Evolutionary conservation across 1,139 yeast species (phyloP).

Genomic region (Kodamaea suecica): DNA sequence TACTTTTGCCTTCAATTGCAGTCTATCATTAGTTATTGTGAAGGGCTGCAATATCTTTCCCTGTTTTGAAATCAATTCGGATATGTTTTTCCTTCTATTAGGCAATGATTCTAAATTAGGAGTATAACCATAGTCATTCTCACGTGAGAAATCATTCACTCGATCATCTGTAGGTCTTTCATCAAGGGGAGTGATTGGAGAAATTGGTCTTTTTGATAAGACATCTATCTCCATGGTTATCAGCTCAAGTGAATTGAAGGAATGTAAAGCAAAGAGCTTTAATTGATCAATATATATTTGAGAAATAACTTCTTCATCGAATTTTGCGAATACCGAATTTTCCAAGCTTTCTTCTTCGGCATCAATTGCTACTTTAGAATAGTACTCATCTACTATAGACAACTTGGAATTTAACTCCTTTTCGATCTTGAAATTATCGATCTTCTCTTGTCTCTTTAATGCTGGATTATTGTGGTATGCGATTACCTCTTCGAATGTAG

Average conservation of each 20-base stretch:
- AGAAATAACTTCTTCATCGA: slow-evolving; percentile 64
- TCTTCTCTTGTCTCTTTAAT: slow-evolving; percentile 64
- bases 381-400: slow-evolving; percentile 31
- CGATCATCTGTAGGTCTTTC: slow-evolving; percentile 12
- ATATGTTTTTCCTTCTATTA: slow-evolving; percentile 16
- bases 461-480: slow-evolving; percentile 42
- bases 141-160: slow-evolving; percentile 21
- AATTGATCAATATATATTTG: slow-evolving; percentile 54
- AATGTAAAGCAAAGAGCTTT: slow-evolving; percentile 46
- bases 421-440: slow-evolving; percentile 62
- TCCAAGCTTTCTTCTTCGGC: slow-evolving; percentile 27
- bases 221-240: slow-evolving; percentile 58
- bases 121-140: slow-evolving; percentile 43
- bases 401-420: slow-evolving; percentile 50
- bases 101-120: slow-evolving; percentile 50
- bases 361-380: slow-evolving; percentile 10
- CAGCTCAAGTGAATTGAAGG: slow-evolving; percentile 54
- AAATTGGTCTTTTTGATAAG: slow-evolving; percentile 35
- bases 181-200: slow-evolving; percentile 3
- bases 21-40: slow-evolving; percentile 63
- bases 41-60: slow-evolving; percentile 86
- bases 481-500: slow-evolving; percentile 35
- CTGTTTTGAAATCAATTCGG: slow-evolving; percentile 51
- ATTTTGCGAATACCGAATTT: slow-evolving; percentile 23
- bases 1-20: slow-evolving; percentile 60